These are phyloP conservation scores for Pseudogymnoascus sp. DNA, from an alignment of 2,329 filamentous ascomycete genomes.

Conservation along the genomic window DNA sequence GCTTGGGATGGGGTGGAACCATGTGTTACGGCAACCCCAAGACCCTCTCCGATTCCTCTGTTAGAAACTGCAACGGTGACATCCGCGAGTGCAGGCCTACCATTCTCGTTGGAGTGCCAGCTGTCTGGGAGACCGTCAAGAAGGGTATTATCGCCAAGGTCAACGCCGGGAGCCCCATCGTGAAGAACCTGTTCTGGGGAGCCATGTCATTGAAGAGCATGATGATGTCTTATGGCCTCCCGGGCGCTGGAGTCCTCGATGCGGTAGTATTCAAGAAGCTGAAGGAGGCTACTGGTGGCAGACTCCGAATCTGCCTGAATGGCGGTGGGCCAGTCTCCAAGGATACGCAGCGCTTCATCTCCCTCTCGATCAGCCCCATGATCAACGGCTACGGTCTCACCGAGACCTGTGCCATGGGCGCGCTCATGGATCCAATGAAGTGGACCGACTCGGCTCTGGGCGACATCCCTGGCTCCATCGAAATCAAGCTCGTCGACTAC, in stretches of 20 bases:
- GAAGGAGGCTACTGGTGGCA: conserved; percentile 77
- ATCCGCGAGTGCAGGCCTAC: conserved; percentile 87
- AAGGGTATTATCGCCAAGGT: conserved; percentile 84
- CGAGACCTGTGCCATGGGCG: conserved; percentile 78
- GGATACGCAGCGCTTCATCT: conserved; percentile 81
- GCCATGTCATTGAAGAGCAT: conserved; percentile 49
- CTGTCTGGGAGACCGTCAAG: conserved; percentile 93
- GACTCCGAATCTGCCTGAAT: conserved; percentile 82
- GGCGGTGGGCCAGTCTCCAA: conserved; percentile 82
- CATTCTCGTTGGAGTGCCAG: conserved; percentile 86
- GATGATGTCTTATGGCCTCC: conserved; percentile 52
- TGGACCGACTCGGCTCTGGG: conserved; percentile 73
- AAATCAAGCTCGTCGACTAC: conserved; percentile 85
- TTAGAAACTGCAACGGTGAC: conserved; percentile 85
- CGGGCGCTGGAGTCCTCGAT: conserved; percentile 63
- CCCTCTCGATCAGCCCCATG: conserved; percentile 85
- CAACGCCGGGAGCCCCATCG: conserved; percentile 55
- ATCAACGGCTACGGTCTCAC: conserved; percentile 87
- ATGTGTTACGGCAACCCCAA: conserved; percentile 88
- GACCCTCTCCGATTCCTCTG: conserved; percentile 76
- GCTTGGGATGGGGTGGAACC: conserved; percentile 78
- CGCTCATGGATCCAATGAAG: conserved; percentile 69
- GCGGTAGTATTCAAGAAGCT: conserved; percentile 82
- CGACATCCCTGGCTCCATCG: conserved; percentile 64
- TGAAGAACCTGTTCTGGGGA: conserved; percentile 67